Evolutionary conservation across 148 eudicot species (phyloP).

Genomic region (Diospyros kaki): DNA sequence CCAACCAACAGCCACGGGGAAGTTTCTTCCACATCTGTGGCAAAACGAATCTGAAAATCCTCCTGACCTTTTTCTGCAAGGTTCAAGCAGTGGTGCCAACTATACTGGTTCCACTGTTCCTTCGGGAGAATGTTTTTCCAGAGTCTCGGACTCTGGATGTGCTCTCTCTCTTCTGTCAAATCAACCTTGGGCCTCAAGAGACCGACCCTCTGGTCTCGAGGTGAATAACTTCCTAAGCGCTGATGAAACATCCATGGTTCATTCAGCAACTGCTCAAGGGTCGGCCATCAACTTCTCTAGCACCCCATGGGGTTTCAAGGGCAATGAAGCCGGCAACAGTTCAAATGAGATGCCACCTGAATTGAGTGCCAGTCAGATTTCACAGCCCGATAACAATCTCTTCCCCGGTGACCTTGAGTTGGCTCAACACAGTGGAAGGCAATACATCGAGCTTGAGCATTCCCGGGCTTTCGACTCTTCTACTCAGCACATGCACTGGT

Average conservation of each 20-base stretch:
- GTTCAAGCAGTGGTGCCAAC: constrained; percentile 32
- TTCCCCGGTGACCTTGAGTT: constrained; percentile 39
- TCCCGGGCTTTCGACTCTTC: constrained; percentile 41
- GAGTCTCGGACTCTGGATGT: constrained; percentile 53
- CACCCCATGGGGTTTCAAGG: constrained; percentile 53
- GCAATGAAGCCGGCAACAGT: constrained; percentile 22
- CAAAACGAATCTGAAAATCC: constrained; percentile 47
- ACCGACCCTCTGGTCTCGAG: constrained; percentile 10
- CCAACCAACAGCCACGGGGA: constrained; percentile 32
- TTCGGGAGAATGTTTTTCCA: constrained; percentile 58
- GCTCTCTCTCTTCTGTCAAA: constrained; percentile 99
- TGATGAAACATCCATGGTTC: constrained; percentile 31
- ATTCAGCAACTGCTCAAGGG: constrained; percentile 26
- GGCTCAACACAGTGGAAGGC: constrained; percentile 47
- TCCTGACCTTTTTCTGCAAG: constrained; percentile 36
- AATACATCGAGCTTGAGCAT: constrained; percentile 41
- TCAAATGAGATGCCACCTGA: constrained; percentile 32
- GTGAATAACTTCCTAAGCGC: constrained; percentile 31
- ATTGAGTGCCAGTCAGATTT: constrained; percentile 55
- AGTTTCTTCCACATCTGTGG: constrained; percentile 41
- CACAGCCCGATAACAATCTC: constrained; percentile 26
- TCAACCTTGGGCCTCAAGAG: constrained; percentile 56
- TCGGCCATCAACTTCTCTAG: constrained; percentile 33
- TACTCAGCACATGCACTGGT: constrained; percentile 63
- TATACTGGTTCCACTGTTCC: constrained; percentile 28